Percentiles rank a stretch among this genome's conserved stretches.
Conservation (phyloP, 2,329 filamentous ascomycete species). For the Penicillium crustosum region DNA sequence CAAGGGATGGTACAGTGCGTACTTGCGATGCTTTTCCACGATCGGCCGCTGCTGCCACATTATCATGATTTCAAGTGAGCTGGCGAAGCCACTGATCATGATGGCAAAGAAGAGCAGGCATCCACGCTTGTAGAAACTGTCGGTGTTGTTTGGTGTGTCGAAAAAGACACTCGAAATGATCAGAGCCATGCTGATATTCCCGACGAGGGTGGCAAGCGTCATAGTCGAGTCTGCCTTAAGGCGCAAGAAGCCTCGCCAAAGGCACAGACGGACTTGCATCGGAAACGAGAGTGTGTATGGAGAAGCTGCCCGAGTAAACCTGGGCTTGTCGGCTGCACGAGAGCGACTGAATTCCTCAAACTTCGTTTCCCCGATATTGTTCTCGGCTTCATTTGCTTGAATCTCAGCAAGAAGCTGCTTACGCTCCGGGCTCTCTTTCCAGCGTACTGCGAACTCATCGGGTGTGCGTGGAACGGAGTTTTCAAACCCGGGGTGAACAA, state of each 20-base stretch:
- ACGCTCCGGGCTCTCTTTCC: slow-evolving; percentile 54
- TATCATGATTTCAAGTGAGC: slow-evolving; percentile 75
- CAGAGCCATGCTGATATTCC: slow-evolving; percentile 71
- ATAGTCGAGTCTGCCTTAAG: slow-evolving; percentile 72
- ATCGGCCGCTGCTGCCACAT: slow-evolving; percentile 87
- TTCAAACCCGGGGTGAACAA: slow-evolving; percentile 59
- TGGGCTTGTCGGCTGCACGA: slow-evolving; percentile 42
- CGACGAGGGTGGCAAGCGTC: slow-evolving; percentile 62
- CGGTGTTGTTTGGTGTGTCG: slow-evolving; percentile 64
- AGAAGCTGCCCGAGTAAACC: slow-evolving; percentile 59
- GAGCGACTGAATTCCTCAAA: slow-evolving; percentile 40
- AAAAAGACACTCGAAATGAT: slow-evolving; percentile 78
- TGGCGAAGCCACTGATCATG: slow-evolving; percentile 78
- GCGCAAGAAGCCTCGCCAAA: slow-evolving; percentile 75
- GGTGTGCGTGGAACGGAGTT: slow-evolving; percentile 63
- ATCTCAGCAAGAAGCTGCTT: slow-evolving; percentile 42
- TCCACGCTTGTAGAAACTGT: slow-evolving; percentile 73
- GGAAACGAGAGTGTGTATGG: slow-evolving; percentile 77
- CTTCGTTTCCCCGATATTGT: slow-evolving; percentile 37
- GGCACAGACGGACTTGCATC: slow-evolving; percentile 74
- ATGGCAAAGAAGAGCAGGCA: slow-evolving; percentile 81
- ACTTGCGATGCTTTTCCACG: slow-evolving; percentile 83
- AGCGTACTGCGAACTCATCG: slow-evolving; percentile 63
- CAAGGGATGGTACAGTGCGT: slow-evolving; percentile 85
- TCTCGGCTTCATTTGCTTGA: slow-evolving; percentile 38